These are phyloP conservation scores for Hypoxylon fragiforme DNA, from an alignment of 495 filamentous ascomycete genomes.

Conservation along the genomic window DNA sequence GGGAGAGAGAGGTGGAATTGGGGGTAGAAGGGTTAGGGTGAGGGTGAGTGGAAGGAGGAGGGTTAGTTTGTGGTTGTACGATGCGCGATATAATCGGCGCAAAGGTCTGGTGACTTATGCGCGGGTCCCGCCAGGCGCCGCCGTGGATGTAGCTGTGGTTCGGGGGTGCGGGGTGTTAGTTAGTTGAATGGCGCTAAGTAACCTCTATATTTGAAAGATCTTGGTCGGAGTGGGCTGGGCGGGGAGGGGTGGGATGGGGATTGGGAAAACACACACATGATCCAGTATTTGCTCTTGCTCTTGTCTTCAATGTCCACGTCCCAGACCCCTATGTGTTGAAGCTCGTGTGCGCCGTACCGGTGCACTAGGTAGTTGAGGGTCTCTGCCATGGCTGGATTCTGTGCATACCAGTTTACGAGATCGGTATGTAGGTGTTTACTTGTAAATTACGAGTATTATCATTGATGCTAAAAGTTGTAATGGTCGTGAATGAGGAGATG, in stretches of 20 bases:
- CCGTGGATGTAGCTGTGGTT: slow-evolving; percentile 74
- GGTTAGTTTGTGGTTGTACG: not conserved
- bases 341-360: slow-evolving; percentile 33
- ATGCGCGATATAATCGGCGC: slow-evolving; percentile 51
- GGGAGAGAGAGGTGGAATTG: slow-evolving; percentile 17
- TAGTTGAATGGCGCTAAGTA: too few species aligned
- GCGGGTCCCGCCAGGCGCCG: slow-evolving; percentile 85
- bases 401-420: not conserved
- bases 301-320: slow-evolving; percentile 28
- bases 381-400: slow-evolving; percentile 25
- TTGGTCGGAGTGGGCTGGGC: not conserved
- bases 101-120: slow-evolving; percentile 56
- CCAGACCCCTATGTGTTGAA: slow-evolving; percentile 39
- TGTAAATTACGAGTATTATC: not conserved
- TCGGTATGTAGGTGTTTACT: not conserved
- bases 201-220: too few species aligned
- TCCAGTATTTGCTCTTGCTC: slow-evolving; percentile 33
- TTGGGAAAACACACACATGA: slow-evolving; percentile 29
- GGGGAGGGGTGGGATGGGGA: not conserved
- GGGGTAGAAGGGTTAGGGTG: too few species aligned
- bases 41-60: too few species aligned
- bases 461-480: not conserved
- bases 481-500: not conserved
- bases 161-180: slow-evolving; percentile 5
- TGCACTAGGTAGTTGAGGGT: slow-evolving; percentile 31